Evolutionary conservation across 2,329 filamentous ascomycete species (phyloP), one percentile per base, ranked within the genome.

Genomic region (Dryadomyces sulphureus): DNA sequence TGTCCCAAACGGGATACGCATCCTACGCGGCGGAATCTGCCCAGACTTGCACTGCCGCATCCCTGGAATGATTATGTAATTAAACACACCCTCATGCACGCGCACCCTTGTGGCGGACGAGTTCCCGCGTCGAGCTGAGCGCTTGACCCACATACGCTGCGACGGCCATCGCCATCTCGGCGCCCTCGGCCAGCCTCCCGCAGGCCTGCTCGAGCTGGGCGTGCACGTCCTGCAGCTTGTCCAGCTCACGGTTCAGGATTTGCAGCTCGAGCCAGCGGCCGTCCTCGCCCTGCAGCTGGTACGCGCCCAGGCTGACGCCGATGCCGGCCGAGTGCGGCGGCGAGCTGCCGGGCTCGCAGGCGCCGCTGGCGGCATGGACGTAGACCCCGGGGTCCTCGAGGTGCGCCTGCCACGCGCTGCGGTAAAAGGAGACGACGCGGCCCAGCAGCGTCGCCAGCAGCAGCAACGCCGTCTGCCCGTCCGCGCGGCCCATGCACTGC

Each of bases 381-480:
- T n/a, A n/a, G 22, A 25, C 9, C 1, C 7, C 12, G 24, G 8
- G 21, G 7, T 20, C 19, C 35, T 64, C 64, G 48, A 65, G 66
- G 47, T 65, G 63, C 4, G 59, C 56, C 41, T 63, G 57, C 9
- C 60, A 63, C 2, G 64, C 66, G 17, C 59, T 60, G 47, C 63
- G 65, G 55, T 72, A 72, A 45, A 69, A 63, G 1, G 62, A 65
- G 1, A 67, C 65, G 41, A 70, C 65, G 53, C 70, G 68, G 42
- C 64, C 64, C 17, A 73, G 64, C 19, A 72, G 59, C 0, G 68
- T 71, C 0, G 65, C 67, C n/a, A 72, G 59, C 0, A 73, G 60
- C 68, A 71, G 72, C 5, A 64, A 63, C 0, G 64, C 60, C 1
- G 68, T 69, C 41, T 68, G 64, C 4, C 61, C 64, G 2, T 63